Base-by-base conservation (phyloP, 2,329 filamentous ascomycete genomes). In the Stachybotrys chartarum region DNA sequence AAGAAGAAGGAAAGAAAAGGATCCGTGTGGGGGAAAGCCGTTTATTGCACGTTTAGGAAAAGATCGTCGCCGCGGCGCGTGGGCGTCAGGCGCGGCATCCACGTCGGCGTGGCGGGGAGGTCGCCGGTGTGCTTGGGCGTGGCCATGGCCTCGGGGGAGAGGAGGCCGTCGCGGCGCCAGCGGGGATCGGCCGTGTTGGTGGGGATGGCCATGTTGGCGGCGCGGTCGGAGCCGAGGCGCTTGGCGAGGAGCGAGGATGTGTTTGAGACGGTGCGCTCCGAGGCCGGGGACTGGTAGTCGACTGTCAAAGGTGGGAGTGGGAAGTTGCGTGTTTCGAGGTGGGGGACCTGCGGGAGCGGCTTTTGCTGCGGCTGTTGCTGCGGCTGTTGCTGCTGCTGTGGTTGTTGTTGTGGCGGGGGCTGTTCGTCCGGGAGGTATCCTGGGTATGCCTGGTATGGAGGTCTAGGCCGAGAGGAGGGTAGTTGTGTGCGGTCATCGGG, bases 51-150 rank as follows among this genome's bases (percentile, higher is more conserved):
- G 60, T 79, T 79, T 61, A 84, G 64, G 60, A 80, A 86, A 57
- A 90, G 64, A 65, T 89, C 85, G 30, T 86, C 82, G 0, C 87
- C 86, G 51, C 83, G 77, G 57, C 84, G 73, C 55, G 83, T 85
- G 3, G 87, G 87, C 50, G 86, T 90, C 62, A 90, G 64, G 60
- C 78, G 80, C 3, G 85, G 85, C 60, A 84, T 53, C 68, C 68
- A 71, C 30, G 60, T 57, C 18, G 65, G 61, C 30, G 66, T 63
- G 7, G 60, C 54, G 10, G 61, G 59, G 10, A 62, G 32, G 30
- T 57, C 56, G 2, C 56, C 45, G 49, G 30, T 44, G 52, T 24
- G 35, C 50, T 30, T 52, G 16, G 50, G 32, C 4, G 50, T 42
- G 30, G 18, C 35, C 14, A 24, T 47, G 16, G 52, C 52, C 16